Percentiles rank a stretch among this genome's conserved stretches.
Conservation (phyloP, 805 yeast species). For the Wickerhamiella kurtzmanii region DNA sequence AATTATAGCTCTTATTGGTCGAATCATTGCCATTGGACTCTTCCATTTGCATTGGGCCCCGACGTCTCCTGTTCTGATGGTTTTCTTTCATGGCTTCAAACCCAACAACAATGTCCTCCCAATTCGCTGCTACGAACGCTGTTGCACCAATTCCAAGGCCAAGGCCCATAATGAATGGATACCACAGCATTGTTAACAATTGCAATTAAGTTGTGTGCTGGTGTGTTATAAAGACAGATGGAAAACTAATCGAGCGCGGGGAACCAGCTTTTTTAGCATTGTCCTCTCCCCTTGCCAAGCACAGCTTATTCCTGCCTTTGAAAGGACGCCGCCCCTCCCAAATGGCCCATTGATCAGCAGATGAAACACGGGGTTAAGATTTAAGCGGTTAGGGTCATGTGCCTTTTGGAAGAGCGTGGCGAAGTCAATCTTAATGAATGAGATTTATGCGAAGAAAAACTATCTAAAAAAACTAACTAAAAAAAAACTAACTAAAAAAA, state of each 20-base stretch:
- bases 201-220: background rate
- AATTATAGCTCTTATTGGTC: background rate
- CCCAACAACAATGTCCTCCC: slow-evolving; percentile 13
- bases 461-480: too few relatives aligned
- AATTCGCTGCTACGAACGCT: slow-evolving; percentile 14
- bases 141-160: slow-evolving; percentile 19
- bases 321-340: too few relatives aligned
- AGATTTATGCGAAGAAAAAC: too few relatives aligned
- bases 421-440: too few relatives aligned
- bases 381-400: background rate
- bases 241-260: background rate
- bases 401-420: background rate
- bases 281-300: too few relatives aligned
- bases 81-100: background rate
- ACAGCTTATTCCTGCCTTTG: too few relatives aligned
- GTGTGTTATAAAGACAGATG: too few relatives aligned
- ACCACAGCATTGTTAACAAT: background rate
- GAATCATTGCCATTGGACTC: background rate
- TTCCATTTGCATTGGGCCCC: background rate
- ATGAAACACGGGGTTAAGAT: background rate
- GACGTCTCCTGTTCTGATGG: background rate
- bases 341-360: background rate
- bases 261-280: background rate
- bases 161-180: slow-evolving; percentile 13
- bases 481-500: too few relatives aligned